phyloP scores from a whole-genome alignment of 2,329 filamentous ascomycete genomes.

The Penicillium sp. region DNA sequence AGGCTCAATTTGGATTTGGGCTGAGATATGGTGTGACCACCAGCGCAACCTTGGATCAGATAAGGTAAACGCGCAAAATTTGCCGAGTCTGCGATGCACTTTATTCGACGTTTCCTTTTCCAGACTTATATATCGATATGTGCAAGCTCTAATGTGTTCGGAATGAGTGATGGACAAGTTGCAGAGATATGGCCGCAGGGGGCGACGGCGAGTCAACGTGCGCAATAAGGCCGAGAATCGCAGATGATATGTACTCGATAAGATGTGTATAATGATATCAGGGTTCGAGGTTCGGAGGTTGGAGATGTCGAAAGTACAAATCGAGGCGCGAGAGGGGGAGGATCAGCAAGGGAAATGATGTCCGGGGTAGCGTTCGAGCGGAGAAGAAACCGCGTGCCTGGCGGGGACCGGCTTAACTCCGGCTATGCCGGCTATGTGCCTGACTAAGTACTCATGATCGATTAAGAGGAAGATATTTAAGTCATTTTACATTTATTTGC shows the following conservation, averaged over 20 bases:
- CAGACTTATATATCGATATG: slow-evolving; percentile 1
- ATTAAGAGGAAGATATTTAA: not conserved
- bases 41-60: slow-evolving; percentile 3
- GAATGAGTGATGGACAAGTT: not conserved
- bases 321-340: not conserved
- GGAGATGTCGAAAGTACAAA: not conserved
- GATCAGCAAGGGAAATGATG: slow-evolving; percentile 18
- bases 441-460: not conserved
- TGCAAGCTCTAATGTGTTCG: not conserved
- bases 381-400: slow-evolving; percentile 22
- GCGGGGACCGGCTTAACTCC: slow-evolving; percentile 19
- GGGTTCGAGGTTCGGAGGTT: not conserved
- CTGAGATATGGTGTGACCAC: slow-evolving; percentile 13
- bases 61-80: not conserved
- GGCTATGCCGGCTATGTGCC: slow-evolving; percentile 3
- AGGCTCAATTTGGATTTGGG: slow-evolving; percentile 13
- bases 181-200: not conserved
- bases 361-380: slow-evolving; percentile 22
- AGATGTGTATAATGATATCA: not conserved
- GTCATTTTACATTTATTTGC: not conserved
- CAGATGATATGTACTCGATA: not conserved
- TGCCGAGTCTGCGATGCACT: not conserved
- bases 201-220: not conserved
- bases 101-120: not conserved
- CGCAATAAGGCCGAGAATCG: not conserved